phyloP scores from a whole-genome alignment of 1,284 basidiomycete genomes.

The Cryptococcus sp. region DNA sequence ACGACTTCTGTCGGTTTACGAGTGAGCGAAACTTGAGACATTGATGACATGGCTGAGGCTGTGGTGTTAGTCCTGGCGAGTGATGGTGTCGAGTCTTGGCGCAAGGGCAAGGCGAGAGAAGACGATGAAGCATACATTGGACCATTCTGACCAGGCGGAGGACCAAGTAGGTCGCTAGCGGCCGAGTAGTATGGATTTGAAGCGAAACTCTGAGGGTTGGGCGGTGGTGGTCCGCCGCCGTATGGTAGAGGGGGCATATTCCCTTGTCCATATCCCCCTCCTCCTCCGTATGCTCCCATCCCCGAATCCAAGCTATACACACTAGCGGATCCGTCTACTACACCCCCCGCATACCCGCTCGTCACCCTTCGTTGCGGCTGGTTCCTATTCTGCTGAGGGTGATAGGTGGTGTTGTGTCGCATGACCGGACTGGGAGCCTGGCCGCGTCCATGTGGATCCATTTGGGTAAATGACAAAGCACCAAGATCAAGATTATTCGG shows the following conservation, averaged over 20 bases:
- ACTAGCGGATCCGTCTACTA: constrained; percentile 33
- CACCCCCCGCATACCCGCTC: constrained; percentile 14
- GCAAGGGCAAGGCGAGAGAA: constrained; percentile 13
- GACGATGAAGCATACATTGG: constrained; percentile 29
- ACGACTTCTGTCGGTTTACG: constrained; percentile 52
- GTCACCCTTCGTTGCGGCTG: constrained; percentile 13
- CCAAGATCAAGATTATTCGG: constrained; percentile 13
- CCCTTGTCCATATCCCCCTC: constrained; percentile 4
- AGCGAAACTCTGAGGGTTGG: constrained; percentile 24
- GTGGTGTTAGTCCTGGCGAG: constrained; percentile 42
- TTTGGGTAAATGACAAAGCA: constrained; percentile 8
- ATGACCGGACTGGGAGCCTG: background rate
- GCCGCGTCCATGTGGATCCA: constrained; percentile 7
- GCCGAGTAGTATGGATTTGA: constrained; percentile 50
- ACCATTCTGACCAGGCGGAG: constrained; percentile 33
- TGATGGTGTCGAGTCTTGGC: constrained; percentile 27
- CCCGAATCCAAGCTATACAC: constrained; percentile 46
- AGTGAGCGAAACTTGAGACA: constrained; percentile 30
- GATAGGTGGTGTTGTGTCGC: constrained; percentile 12
- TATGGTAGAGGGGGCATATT: constrained; percentile 1
- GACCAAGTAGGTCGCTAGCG: constrained; percentile 73
- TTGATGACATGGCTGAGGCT: constrained; percentile 34
- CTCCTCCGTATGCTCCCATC: constrained; percentile 35
- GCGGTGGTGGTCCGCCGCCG: constrained; percentile 12
- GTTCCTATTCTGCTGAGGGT: constrained; percentile 4